Percentiles rank a stretch among this genome's conserved stretches.
Evolutionary conservation across 805 yeast species (phyloP).

Genomic region (Sugiyamaella chiloensis): DNA sequence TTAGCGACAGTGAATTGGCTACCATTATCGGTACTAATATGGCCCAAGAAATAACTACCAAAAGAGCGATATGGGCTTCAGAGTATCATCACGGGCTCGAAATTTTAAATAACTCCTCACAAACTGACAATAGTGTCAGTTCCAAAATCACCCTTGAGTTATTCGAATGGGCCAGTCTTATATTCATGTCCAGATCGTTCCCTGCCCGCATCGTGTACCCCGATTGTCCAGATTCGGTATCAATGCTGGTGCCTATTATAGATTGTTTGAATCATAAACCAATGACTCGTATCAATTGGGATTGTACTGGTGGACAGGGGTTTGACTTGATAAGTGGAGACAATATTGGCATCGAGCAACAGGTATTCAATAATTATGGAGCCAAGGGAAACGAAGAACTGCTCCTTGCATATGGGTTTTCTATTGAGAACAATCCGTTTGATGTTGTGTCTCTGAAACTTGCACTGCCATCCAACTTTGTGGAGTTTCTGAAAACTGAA

Average conservation of each 20-base stretch:
- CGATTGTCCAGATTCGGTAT: slow-evolving; percentile 39
- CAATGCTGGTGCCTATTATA: slow-evolving; percentile 72
- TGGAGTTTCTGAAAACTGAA: not conserved
- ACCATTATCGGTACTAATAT: slow-evolving; percentile 68
- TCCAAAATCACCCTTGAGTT: slow-evolving; percentile 18
- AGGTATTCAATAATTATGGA: slow-evolving; percentile 81
- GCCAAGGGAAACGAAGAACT: slow-evolving; percentile 83
- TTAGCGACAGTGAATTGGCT: slow-evolving; percentile 43
- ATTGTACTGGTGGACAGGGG: slow-evolving; percentile 20
- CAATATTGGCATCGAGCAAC: slow-evolving; percentile 36
- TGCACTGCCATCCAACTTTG: slow-evolving; percentile 3
- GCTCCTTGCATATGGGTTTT: slow-evolving; percentile 79
- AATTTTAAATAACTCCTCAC: not conserved
- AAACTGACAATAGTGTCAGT: slow-evolving; percentile 8
- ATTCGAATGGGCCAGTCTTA: slow-evolving; percentile 71
- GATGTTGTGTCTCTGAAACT: slow-evolving; percentile 62
- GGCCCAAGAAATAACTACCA: slow-evolving; percentile 50
- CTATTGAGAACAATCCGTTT: slow-evolving; percentile 49
- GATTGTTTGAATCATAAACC: slow-evolving; percentile 77
- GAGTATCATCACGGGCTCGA: slow-evolving; percentile 45
- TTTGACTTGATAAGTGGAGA: slow-evolving; percentile 33
- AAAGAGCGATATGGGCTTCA: slow-evolving; percentile 44
- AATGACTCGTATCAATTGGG: slow-evolving; percentile 63
- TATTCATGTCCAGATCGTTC: slow-evolving; percentile 75
- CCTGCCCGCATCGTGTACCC: slow-evolving; percentile 57